phyloP scores from a whole-genome alignment of 2,329 filamentous ascomycete species.

The Exophiala calicioides region DNA sequence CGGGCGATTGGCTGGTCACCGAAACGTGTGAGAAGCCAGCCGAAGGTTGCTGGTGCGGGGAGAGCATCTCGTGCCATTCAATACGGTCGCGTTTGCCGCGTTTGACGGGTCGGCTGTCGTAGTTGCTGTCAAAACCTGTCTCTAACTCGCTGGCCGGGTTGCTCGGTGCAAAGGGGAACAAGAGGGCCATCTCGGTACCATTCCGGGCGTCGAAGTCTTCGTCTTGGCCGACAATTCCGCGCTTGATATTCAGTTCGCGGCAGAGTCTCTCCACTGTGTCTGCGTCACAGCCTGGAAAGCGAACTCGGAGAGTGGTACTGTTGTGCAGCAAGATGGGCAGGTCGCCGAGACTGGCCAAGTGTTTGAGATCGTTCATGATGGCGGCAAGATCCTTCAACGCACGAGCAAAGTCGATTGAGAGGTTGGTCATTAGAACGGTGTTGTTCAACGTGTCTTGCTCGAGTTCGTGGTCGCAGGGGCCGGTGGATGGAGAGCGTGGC shows the following conservation, averaged over 20 bases:
- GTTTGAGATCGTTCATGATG: slow-evolving; percentile 77
- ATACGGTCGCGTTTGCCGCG: slow-evolving; percentile 44
- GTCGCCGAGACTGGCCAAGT: slow-evolving; percentile 75
- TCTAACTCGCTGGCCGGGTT: slow-evolving; percentile 50
- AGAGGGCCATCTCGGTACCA: slow-evolving; percentile 72
- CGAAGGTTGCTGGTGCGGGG: slow-evolving; percentile 37
- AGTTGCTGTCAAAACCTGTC: slow-evolving; percentile 38
- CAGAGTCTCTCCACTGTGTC: slow-evolving; percentile 80
- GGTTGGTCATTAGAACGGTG: slow-evolving; percentile 78
- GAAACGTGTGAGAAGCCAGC: slow-evolving; percentile 31
- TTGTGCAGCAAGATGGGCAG: slow-evolving; percentile 75
- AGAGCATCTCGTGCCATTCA: slow-evolving; percentile 61
- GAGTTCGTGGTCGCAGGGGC: slow-evolving; percentile 40
- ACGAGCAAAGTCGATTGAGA: slow-evolving; percentile 85
- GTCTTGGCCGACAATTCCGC: slow-evolving; percentile 79
- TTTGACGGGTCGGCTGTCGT: slow-evolving; percentile 35
- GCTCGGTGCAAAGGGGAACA: slow-evolving; percentile 82
- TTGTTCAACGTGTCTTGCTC: slow-evolving; percentile 69
- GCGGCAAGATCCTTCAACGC: slow-evolving; percentile 80
- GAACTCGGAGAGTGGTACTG: slow-evolving; percentile 69
- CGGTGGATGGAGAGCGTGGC: slow-evolving; percentile 29
- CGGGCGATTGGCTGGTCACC: slow-evolving; percentile 28
- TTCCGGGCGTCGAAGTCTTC: slow-evolving; percentile 67
- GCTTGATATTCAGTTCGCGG: slow-evolving; percentile 79
- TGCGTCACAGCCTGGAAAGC: slow-evolving; percentile 88